Evolutionary conservation across 1,284 basidiomycete genomes (phyloP), one percentile per base, ranked within the genome.

Genomic region (Ceratobasidium sp.): DNA sequence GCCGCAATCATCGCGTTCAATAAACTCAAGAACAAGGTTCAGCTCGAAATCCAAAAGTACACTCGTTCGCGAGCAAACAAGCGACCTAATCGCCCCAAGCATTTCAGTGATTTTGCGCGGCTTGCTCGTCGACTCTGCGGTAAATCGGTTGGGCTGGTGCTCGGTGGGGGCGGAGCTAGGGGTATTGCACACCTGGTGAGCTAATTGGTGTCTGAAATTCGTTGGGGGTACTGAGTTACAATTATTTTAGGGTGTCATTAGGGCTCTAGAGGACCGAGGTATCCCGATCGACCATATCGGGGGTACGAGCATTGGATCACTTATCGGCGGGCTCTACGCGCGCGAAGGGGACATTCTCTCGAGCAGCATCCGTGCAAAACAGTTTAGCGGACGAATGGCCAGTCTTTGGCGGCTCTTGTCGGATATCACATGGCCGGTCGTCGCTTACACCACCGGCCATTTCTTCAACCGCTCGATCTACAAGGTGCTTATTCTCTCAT

Each of bases 261-360:
- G 94, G 70, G 97, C 97, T 13, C 84, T 99, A 79, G 95, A 97
- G 83, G 98, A 99, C 84, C 91, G 91, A 68, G 93, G 94, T 0
- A 95, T 99, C 71, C 98, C 97, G 0, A 94, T 99, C 78, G 97
- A 99, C 83, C 94, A 94, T 80, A 92, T 97, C 80, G 94, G 92
- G 76, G 95, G 94, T 88, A 85, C 77, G 88, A 96, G 94, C 83
- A 99, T 99, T 77, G 97, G 97, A 0, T 90, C 94, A 3, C 92
- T 99, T 78, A 93, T 99, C 63, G 97, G 97, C n/a, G 98, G 97
- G 0, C 86, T 99, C 39, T 99, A 99, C 86, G 97, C 98, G 9
- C 90, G 94, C 42, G 97, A 98, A 83, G 96, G 95, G 33, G 96
- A 99, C 84, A 86, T 98, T 28, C 90, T 99, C 58, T 95, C 95